These are phyloP conservation scores for Arthrobotrys iridis DNA, from an alignment of 2,329 filamentous ascomycete genomes.

Conservation along the genomic window DNA sequence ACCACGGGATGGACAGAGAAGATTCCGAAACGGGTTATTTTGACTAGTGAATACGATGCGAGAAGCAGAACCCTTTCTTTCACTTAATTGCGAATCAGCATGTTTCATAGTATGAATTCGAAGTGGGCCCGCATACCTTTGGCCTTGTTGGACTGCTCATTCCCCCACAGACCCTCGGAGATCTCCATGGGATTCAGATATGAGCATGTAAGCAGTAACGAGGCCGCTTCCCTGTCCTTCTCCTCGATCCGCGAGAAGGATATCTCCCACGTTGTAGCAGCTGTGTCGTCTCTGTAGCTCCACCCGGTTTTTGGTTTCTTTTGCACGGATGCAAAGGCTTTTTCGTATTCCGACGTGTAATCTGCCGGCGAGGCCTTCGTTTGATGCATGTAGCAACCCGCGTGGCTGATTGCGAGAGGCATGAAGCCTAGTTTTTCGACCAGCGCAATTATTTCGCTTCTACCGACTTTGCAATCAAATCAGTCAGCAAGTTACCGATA, in stretches of 20 bases:
- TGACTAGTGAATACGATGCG: slow-evolving; percentile 17
- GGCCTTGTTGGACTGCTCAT: slow-evolving; percentile 1
- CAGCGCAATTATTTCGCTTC: background rate
- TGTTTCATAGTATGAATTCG: background rate
- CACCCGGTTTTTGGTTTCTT: slow-evolving; percentile 23
- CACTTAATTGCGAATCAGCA: background rate
- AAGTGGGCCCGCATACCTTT: slow-evolving; percentile 3
- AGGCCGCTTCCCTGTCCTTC: no score
- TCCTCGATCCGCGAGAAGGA: no score
- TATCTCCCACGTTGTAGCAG: no score
- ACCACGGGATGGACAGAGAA: slow-evolving; percentile 54
- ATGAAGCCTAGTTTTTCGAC: slow-evolving; percentile 36
- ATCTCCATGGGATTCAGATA: slow-evolving; percentile 55
- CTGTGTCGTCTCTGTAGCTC: no score
- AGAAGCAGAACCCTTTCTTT: slow-evolving; percentile 24
- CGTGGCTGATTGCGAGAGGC: slow-evolving; percentile 29
- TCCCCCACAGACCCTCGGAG: slow-evolving; percentile 36
- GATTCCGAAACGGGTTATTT: background rate
- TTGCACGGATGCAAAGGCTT: slow-evolving; percentile 35
- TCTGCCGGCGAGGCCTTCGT: slow-evolving; percentile 19
- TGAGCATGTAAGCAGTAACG: no score
- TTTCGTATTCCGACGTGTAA: slow-evolving; percentile 43
- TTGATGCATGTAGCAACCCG: slow-evolving; percentile 29
- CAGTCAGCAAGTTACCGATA: no score
- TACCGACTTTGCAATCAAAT: no score